phyloP scores from a whole-genome alignment of 2,329 filamentous ascomycete genomes.

The Cytospora paraplurivora region DNA sequence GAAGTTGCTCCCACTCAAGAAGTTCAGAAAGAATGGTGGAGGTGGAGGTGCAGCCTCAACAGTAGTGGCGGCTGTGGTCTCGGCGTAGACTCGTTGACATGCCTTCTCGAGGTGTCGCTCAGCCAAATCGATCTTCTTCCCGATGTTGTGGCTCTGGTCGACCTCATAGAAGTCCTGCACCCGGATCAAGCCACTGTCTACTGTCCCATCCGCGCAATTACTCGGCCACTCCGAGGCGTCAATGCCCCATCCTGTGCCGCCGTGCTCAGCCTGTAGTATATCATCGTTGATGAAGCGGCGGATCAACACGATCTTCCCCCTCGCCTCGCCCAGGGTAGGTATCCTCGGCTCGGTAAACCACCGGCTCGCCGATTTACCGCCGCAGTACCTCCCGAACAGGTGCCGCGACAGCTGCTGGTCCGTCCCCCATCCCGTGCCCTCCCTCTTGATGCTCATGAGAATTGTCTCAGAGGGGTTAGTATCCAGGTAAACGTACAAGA shows the following conservation, averaged over 20 bases:
- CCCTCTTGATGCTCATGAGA: slow-evolving; percentile 86
- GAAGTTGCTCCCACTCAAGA: slow-evolving; percentile 89
- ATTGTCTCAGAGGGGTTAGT: slow-evolving; percentile 79
- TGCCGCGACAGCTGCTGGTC: slow-evolving; percentile 78
- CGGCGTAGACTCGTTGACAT: slow-evolving; percentile 51
- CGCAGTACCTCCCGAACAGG: slow-evolving; percentile 72
- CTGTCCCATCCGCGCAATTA: slow-evolving; percentile 77
- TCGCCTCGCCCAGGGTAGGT: slow-evolving; percentile 75
- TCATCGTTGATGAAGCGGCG: slow-evolving; percentile 74
- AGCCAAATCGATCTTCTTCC: slow-evolving; percentile 75
- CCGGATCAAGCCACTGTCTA: slow-evolving; percentile 71
- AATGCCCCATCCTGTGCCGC: slow-evolving; percentile 57
- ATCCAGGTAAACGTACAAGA: slow-evolving; percentile 74
- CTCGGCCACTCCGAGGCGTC: slow-evolving; percentile 77
- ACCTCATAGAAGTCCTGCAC: slow-evolving; percentile 97
- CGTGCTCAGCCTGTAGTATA: slow-evolving; percentile 53
- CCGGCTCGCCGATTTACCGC: slow-evolving; percentile 47
- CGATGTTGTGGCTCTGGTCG: slow-evolving; percentile 70
- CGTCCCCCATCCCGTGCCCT: slow-evolving; percentile 78
- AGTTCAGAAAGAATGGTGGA: slow-evolving; percentile 83
- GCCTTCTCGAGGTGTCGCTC: slow-evolving; percentile 77
- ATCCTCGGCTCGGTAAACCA: slow-evolving; percentile 83
- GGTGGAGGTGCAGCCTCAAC: slow-evolving; percentile 27
- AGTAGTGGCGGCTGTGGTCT: slow-evolving; percentile 36
- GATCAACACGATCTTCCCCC: slow-evolving; percentile 82